A percentile compares a stretch with the other conserved stretches of the same genome.
phyloP scores from a whole-genome alignment of 306 rosid genomes.

The Prunus mongolica region DNA sequence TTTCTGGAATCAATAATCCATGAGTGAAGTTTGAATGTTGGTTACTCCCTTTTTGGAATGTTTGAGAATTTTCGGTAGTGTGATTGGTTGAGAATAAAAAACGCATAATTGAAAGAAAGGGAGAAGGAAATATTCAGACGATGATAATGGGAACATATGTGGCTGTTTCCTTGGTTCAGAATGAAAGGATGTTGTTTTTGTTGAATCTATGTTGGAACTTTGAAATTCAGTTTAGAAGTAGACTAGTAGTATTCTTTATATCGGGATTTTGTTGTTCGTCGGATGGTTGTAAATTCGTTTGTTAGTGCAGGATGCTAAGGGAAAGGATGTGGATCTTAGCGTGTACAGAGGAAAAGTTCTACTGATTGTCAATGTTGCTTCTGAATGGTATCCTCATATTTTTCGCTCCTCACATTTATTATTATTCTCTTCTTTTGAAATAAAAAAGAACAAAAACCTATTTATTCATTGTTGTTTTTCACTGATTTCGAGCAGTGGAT shows the following conservation, averaged over 20 bases:
- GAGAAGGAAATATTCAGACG: neutral
- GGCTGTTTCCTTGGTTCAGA: neutral
- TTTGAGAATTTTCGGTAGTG: neutral
- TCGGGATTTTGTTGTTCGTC: neutral
- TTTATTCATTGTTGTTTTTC: conserved; percentile 6
- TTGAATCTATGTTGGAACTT: neutral
- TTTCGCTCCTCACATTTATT: neutral
- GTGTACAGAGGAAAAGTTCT: conserved; percentile 67
- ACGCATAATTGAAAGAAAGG: neutral
- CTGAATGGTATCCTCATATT: conserved; percentile 55
- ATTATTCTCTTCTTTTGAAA: neutral
- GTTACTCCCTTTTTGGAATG: neutral
- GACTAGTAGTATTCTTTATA: neutral
- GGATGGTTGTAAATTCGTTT: neutral
- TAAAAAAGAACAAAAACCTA: neutral
- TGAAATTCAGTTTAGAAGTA: neutral
- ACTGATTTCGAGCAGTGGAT: conserved; percentile 49
- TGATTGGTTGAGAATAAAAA: neutral
- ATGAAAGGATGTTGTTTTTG: neutral
- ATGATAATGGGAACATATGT: neutral
- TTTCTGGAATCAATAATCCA: neutral
- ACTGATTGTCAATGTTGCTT: conserved; percentile 81
- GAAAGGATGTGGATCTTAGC: conserved; percentile 53
- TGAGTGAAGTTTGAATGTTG: neutral
- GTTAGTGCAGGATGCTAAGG: conserved; percentile 58